Evolutionary conservation across 495 filamentous ascomycete species (phyloP), one percentile per base, ranked within the genome.

Genomic region (Evansstolkia leycettana): DNA sequence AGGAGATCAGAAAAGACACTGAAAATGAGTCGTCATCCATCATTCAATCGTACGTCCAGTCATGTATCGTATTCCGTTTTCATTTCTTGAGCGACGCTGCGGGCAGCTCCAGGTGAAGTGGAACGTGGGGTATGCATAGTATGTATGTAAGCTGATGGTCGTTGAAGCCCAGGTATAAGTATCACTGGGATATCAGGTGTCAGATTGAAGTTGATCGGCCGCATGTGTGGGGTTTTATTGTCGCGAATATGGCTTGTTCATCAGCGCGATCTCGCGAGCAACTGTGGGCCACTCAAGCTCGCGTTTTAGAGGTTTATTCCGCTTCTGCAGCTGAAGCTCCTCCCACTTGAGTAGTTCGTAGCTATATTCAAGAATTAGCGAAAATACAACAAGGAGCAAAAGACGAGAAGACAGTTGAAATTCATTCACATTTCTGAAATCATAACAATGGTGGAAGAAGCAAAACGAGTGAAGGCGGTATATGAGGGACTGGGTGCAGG

Each of bases 221-320:
- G 20, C 20, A 23, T 4, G 4, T 5, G 20, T 23, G 5, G 20
- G 20, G 20, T 23, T 23, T 23, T 35, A 27, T 43, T 41, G 51
- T 30, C 34, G 18, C 25, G 72, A 67, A 58, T 96, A 96, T n/a
- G 90, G 90, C 43, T 81, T 80, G 54, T 98, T 98, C 84, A 98
- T 89, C 14, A 83, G 67, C 1, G 90, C 89, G 37, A 98, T 82
- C 64, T 96, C 90, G 18, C 87, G 69, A 3, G 85, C 75, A 43
- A 95, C 77, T 31, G 80, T 84, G 6, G 73, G 65, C 90, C 90
- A 98, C 59, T 98, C 90, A 26, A 94, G 64, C 46, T 95, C 87
- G 27, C 88, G 71, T 42, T 72, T 76, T 5, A 72, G 42, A 1
- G 67, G 52, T 31, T 56, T 43, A 56, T 51, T 48, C 29, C 59